Conservation (phyloP, 1,284 basidiomycete genomes). For the Fomitopsis palustris region DNA sequence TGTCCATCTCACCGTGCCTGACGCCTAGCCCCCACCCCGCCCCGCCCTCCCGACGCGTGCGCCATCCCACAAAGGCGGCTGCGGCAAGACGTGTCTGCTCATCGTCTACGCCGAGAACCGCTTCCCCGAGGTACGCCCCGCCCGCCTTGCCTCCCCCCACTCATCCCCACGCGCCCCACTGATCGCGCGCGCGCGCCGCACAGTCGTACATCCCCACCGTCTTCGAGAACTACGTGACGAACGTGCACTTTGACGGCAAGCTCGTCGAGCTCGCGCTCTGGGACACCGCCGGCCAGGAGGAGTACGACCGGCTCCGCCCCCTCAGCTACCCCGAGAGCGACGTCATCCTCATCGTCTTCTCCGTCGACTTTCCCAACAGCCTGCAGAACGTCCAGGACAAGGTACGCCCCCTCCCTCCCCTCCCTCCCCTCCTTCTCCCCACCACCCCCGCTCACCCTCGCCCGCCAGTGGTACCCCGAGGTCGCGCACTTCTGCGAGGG, state of each 20-base stretch:
- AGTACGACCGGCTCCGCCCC: conserved; percentile 93
- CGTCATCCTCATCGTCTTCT: conserved; percentile 96
- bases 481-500: conserved; percentile 96
- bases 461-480: conserved; percentile 89
- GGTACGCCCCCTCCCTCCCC: conserved; percentile 37
- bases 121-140: conserved; percentile 84
- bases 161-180: not conserved
- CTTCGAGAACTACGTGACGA: conserved; percentile 96
- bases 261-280: conserved; percentile 92
- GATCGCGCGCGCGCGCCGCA: not conserved
- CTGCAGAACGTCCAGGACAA: conserved; percentile 94
- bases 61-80: conserved; percentile 49
- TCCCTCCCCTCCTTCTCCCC: not conserved
- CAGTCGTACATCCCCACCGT: conserved; percentile 98
- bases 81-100: conserved; percentile 88
- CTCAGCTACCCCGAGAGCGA: conserved; percentile 96
- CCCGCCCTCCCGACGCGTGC: not conserved
- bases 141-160: not conserved
- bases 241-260: conserved; percentile 86
- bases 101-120: conserved; percentile 97
- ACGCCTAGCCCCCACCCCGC: conserved; percentile 16
- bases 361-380: conserved; percentile 94
- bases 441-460: conserved; percentile 4
- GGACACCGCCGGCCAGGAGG: conserved; percentile 99
- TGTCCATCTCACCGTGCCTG: conserved; percentile 27